Base-by-base conservation (phyloP, 78 protist genomes). In the Dictyostelium brefeldianum region DNA sequence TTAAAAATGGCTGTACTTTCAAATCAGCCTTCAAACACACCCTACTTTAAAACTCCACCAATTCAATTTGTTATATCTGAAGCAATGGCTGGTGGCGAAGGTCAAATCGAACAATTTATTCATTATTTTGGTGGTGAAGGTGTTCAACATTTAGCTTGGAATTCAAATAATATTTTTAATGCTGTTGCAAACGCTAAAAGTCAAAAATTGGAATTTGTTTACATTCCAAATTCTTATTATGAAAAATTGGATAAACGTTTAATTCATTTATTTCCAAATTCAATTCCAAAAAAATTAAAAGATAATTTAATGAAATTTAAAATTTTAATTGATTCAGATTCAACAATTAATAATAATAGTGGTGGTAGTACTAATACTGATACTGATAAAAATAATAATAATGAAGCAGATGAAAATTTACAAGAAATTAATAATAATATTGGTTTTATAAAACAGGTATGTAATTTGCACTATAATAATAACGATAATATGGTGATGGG, bases 71-170 rank as follows among this genome's bases (percentile, higher is more conserved):
- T 87, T 4, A 74, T 87, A 8, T 71, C 81, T 54, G 93, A 87
- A n/a, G 93, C 80, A 20, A 67, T 62, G 5, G 73, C 18, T 4
- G 78, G 54, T 48, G 93, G 93, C 12, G 73, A 77, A 27, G 93
- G 93, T 62, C 93, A 87, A 87, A 70, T 87, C 2, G 93, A 87
- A 50, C 93, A 87, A 51, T 87, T 47, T 64, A 47, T 87, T 25
- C 53, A 77, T 18, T 87, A 59, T 75, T 59, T 59, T 41, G 69
- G 69, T 50, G 93, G 93, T 3, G 47, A 75, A n/a, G 93, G 93
- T 12, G 70, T 87, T 18, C 93, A 87, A 64, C 93, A 87, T 77
- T 77, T 87, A 11, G 93, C 93, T 11, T 87, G 77, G 36, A 31
- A 65, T 31, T 41, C 93, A 5, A 17, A 25, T 47, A 56, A 78